phyloP scores from a whole-genome alignment of 208 protist species.

The Trypanosoma cruzi region DNA sequence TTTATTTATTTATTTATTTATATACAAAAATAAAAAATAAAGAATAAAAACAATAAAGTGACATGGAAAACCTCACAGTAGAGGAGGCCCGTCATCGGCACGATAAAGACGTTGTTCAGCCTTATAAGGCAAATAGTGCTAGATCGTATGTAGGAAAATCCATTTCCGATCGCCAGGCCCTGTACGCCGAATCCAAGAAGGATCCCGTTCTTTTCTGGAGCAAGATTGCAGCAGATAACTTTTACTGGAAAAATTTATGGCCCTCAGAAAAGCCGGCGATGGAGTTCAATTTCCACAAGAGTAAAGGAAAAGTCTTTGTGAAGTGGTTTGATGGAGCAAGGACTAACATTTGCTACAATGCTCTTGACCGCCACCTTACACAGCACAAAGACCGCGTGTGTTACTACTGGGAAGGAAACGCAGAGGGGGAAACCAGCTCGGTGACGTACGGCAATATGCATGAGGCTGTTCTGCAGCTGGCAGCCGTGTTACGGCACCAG shows the following conservation, averaged over 20 bases:
- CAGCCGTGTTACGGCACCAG: conserved; percentile 86
- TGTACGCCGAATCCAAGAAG: conserved; percentile 70
- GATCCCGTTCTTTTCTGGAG: conserved; percentile 73
- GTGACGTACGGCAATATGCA: conserved; percentile 92
- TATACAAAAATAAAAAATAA: too few species aligned
- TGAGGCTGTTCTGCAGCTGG: conserved; percentile 79
- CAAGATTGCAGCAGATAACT: conserved; percentile 56
- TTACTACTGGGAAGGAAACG: conserved; percentile 91
- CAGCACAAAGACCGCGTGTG: conserved; percentile 71
- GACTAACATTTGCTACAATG: conserved; percentile 93
- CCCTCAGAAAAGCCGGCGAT: conserved; percentile 50
- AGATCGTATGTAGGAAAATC: conserved; percentile 45
- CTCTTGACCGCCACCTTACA: conserved; percentile 82
- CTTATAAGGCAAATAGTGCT: conserved; percentile 26
- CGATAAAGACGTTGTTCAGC: conserved; percentile 24
- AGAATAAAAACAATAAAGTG: too few species aligned
- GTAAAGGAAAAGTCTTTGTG: conserved; percentile 56
- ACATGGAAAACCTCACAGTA: not conserved
- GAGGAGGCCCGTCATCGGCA: not conserved
- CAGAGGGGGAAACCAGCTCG: conserved; percentile 36
- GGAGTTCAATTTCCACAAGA: conserved; percentile 81
- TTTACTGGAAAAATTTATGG: conserved; percentile 75
- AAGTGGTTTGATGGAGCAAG: conserved; percentile 86
- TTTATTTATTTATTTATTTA: too few species aligned
- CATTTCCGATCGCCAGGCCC: conserved; percentile 48